Conservation (phyloP, 768 basidiomycete genomes). For the Lactarius vividus region DNA sequence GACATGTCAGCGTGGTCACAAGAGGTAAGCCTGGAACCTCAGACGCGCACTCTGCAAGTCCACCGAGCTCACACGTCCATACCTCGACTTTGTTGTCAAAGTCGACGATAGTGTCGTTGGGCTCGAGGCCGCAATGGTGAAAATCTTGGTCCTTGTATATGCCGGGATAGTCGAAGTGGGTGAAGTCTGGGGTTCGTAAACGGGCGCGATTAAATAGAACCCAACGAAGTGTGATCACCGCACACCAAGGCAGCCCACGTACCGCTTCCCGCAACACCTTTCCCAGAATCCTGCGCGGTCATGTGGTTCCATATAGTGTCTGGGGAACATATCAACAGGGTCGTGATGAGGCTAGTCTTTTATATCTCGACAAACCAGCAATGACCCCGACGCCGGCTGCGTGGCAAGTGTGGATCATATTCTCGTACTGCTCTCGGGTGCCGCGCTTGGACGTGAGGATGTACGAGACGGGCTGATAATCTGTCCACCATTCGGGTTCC, state of each 20-base stretch:
- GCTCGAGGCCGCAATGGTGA: conserved; percentile 60
- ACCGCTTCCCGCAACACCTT: conserved; percentile 21
- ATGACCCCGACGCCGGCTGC: conserved; percentile 41
- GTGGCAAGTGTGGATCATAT: conserved; percentile 42
- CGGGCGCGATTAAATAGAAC: not conserved
- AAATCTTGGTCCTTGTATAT: conserved; percentile 45
- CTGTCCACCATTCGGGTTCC: conserved; percentile 70
- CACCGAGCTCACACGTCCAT: conserved; percentile 38
- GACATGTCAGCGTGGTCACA: not conserved
- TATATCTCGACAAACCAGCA: conserved; percentile 32
- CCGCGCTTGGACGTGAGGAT: conserved; percentile 65
- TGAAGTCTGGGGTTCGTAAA: conserved; percentile 36
- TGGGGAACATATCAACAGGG: conserved; percentile 20
- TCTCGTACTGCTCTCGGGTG: conserved; percentile 47
- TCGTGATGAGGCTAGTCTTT: conserved; percentile 31
- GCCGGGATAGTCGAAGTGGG: conserved; percentile 45
- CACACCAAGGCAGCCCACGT: not conserved
- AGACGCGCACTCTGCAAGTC: conserved; percentile 40
- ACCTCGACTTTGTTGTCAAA: conserved; percentile 55
- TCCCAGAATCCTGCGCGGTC: conserved; percentile 49
- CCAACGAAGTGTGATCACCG: not conserved
- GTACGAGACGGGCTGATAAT: conserved; percentile 69
- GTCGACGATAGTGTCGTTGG: conserved; percentile 53
- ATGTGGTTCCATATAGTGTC: conserved; percentile 68
- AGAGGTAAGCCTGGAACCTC: not conserved